Evolutionary conservation across 352 stramenopile species (phyloP).

Genomic region (Pythium myriotylum): DNA sequence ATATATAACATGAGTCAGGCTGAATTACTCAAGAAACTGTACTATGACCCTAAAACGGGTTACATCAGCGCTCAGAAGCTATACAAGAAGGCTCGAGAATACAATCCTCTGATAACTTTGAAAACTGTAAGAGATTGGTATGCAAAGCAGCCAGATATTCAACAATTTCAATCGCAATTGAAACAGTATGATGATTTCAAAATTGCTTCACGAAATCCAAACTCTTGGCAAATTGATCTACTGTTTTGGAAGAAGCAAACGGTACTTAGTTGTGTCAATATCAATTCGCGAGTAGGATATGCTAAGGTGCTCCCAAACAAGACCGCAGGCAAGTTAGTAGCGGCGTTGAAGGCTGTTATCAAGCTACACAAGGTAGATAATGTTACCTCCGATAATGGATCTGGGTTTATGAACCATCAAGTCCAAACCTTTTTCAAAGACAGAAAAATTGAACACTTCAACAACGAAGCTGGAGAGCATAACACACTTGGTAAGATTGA

Average conservation of each 20-base stretch:
- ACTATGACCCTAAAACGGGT: not conserved
- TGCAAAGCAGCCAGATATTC: not conserved
- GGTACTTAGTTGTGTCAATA: constrained; percentile 41
- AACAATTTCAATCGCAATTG: no score
- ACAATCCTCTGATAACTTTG: not conserved
- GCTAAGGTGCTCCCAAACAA: constrained; percentile 44
- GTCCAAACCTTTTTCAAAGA: no score
- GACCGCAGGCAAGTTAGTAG: constrained; percentile 29
- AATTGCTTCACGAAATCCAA: constrained; percentile 28
- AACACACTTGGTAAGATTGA: no score
- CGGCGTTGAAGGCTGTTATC: constrained; percentile 30
- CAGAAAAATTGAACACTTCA: no score
- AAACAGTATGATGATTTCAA: constrained; percentile 14
- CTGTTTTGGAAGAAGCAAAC: constrained; percentile 24
- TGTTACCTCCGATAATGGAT: no score
- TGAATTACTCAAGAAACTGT: not conserved
- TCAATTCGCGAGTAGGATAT: constrained; percentile 42
- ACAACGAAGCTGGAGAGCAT: no score
- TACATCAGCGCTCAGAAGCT: no score
- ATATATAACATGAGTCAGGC: not conserved
- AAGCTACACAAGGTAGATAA: constrained; percentile 30
- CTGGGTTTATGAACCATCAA: no score
- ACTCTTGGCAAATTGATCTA: constrained; percentile 37
- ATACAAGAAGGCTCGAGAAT: not conserved
- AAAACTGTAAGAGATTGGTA: constrained; percentile 1